phyloP scores from a whole-genome alignment of 176 grass and related monocot genomes.

The Hordeum marinum region DNA sequence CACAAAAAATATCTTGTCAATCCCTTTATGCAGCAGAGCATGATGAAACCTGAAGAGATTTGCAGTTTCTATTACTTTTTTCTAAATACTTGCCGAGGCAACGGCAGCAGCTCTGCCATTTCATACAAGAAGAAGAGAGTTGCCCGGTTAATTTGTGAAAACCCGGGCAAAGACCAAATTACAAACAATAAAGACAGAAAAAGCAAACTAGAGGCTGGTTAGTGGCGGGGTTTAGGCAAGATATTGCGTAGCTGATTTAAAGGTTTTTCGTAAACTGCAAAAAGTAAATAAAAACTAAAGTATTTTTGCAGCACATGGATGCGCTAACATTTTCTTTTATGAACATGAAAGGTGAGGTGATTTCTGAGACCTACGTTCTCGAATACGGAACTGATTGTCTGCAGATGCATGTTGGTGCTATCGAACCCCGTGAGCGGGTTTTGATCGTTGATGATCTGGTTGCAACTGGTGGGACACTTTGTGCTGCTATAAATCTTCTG shows the following conservation, averaged over 20 bases:
- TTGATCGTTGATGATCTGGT: conserved; percentile 78
- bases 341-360: conserved; percentile 64
- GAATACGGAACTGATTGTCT: conserved; percentile 91
- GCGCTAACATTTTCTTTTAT: conserved; percentile 3
- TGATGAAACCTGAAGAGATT: conserved; percentile 5
- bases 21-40: background rate
- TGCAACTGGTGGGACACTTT: conserved; percentile 87
- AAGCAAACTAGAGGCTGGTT: too few species aligned
- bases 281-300: too few species aligned
- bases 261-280: too few species aligned
- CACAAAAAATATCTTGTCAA: background rate
- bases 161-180: too few species aligned
- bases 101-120: too few species aligned
- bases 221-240: background rate
- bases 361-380: conserved; percentile 73
- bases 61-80: background rate
- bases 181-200: too few species aligned
- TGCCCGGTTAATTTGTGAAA: too few species aligned
- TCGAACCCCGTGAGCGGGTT: conserved; percentile 53
- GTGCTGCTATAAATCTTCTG: conserved; percentile 77
- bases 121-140: too few species aligned
- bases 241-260: background rate
- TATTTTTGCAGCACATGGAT: background rate
- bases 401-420: conserved; percentile 92
- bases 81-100: too few species aligned